Evolutionary conservation across 1,284 basidiomycete species (phyloP), one percentile per base, ranked within the genome.

Genomic region (Heterobasidion irregulare): DNA sequence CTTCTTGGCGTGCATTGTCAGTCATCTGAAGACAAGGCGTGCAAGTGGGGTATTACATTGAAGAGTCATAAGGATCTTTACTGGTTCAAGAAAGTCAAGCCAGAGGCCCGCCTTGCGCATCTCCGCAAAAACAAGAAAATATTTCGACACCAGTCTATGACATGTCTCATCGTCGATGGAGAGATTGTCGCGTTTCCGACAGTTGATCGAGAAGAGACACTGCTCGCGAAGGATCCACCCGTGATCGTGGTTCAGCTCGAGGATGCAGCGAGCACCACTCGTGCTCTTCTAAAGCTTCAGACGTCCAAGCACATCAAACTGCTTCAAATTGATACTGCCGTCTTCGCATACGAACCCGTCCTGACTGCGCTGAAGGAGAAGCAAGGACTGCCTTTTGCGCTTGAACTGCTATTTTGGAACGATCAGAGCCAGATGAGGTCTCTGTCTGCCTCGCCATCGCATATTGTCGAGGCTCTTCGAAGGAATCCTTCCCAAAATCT

Each of bases 281-380:
- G 70, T 45, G 63, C 74, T 5, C 68, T 82, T 4, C 56, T 70
- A 10, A 66, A 61, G 38, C 63, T 85, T 47, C 75, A 74, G 47
- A 55, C 58, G 2, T 68, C 68, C 5, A 59, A 41, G 4, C 52
- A 68, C 6, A 63, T 82, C 49, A 70, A 71, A 32, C 70, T 86
- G 15, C 59, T 85, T n/a, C 78, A 78, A 58, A 77, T 84, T 19
- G 75, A 84, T 57, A 78, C 79, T 0, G 80, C 81, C 0, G 66
- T 84, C 3, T 86, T 84, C 61, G 68, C 83, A 0, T 86, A 77
- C 57, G 78, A 83, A 59, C 83, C 83, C 1, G 70, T 86, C 16
- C 69, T 86, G 33, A 73, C 67, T 49, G 75, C 73, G 5, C 68
- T 86, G 15, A 75, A 85, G 62, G 64, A 68, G 15, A 75, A 71